phyloP scores from a whole-genome alignment of 176 grass and related monocot genomes.

The Pontederia crassipes region DNA sequence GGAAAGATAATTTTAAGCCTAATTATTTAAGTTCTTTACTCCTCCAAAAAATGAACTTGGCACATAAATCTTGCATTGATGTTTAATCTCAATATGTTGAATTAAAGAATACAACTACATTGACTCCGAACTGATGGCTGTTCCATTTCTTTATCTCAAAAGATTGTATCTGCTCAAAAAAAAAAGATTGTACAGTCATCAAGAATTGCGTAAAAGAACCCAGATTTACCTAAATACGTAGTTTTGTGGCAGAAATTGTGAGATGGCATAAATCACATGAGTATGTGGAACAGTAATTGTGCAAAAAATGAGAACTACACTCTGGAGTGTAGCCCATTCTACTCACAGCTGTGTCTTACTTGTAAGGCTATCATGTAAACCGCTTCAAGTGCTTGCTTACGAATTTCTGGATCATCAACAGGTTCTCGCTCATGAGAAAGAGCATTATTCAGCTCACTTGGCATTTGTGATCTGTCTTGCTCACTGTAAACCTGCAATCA shows the following conservation, averaged over 20 bases:
- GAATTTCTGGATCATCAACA: constrained; percentile 81
- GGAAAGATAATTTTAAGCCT: too few species aligned
- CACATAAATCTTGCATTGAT: too few species aligned
- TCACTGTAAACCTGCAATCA: constrained; percentile 66
- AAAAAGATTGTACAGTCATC: too few species aligned
- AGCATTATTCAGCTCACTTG: constrained; percentile 60
- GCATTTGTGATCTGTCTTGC: constrained; percentile 81
- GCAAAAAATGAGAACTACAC: not conserved
- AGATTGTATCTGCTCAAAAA: too few species aligned
- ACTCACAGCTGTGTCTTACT: constrained; percentile 18
- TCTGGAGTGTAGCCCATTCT: not conserved
- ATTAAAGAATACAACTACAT: too few species aligned
- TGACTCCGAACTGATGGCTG: too few species aligned
- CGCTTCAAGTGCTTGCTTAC: constrained; percentile 71
- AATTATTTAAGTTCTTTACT: too few species aligned
- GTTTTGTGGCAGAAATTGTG: not conserved
- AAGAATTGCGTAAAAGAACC: too few species aligned
- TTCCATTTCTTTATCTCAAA: too few species aligned
- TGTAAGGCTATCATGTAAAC: constrained; percentile 92
- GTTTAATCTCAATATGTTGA: too few species aligned
- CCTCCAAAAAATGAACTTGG: too few species aligned
- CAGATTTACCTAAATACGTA: too few species aligned
- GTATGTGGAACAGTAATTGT: not conserved
- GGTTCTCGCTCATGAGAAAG: constrained; percentile 86
- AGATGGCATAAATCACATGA: not conserved